Evolutionary conservation across 2,329 filamentous ascomycete species (phyloP), one percentile per base, ranked within the genome.

Genomic region (Aspergillus udagawae): DNA sequence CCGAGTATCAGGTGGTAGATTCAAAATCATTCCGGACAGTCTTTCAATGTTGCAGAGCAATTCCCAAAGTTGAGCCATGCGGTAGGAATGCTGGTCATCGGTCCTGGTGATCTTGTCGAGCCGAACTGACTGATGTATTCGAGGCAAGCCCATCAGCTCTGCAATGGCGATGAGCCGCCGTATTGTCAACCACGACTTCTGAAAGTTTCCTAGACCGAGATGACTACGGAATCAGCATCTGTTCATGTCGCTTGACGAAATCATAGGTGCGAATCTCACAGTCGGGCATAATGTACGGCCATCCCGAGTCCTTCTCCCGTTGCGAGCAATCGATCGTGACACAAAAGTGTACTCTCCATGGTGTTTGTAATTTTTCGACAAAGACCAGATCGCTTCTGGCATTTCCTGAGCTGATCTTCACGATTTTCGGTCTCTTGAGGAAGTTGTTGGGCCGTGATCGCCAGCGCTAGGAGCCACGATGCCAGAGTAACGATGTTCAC

Each of bases 101-200:
- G 41, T 12, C 21, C 28, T 51, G 20, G 20, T 45, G 27, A 42
- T 4, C 17, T 48, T 58, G 21, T 54, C 61, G 12, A 49, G 6
- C 0, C 32, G 57, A 7, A 50, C 35, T 5, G 53, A n/a, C 25
- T 57, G 55, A 21, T 9, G 55, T 4, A 55, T 27, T n/a, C 56
- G 62, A 12, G 72, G 72, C 4, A 77, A 59, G 2, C 74, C 74
- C 49, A 75, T 72, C 1, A 77, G 59, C 60, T 77, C 73, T 47
- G 73, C 73, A 25, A 76, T 62, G 3, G 73, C 69, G 27, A 75
- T 70, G 21, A 70, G 62, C 44, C 73, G 68, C n/a, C 74, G 73
- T 20, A 76, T 54, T 23, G 63, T 65, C 23, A 76, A 60, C 73
- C 73, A 77, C 25, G 68, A 63, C 27, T 69, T 71, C 48, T 69